These are phyloP conservation scores for Jimgerdemannia flammicorona DNA, from an alignment of 192 early-diverging fungal genomes.

Conservation along the genomic window DNA sequence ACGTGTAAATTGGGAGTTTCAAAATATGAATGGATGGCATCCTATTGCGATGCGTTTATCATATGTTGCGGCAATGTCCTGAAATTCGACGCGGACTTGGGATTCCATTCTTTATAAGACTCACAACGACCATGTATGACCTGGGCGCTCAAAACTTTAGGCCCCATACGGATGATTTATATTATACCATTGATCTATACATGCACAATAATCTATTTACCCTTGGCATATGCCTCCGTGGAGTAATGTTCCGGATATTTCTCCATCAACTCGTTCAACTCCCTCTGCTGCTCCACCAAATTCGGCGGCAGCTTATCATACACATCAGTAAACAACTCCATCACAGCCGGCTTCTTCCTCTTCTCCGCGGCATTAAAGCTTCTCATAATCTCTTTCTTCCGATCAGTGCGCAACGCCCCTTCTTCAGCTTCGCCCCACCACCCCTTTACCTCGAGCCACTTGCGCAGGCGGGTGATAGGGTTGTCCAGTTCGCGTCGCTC, in stretches of 20 bases:
- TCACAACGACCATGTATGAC: too few relatives aligned
- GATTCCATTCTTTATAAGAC: too few relatives aligned
- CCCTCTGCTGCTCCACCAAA: constrained; percentile 73
- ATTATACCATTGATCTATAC: neutral
- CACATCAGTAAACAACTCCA: constrained; percentile 89
- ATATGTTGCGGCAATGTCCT: too few relatives aligned
- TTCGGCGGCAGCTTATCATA: constrained; percentile 82
- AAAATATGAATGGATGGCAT: too few relatives aligned
- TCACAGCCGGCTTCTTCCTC: constrained; percentile 80
- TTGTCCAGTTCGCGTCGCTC: constrained; percentile 86
- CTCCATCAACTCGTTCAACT: constrained; percentile 71
- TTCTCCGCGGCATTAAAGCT: constrained; percentile 85
- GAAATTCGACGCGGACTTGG: too few relatives aligned
- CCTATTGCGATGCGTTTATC: too few relatives aligned
- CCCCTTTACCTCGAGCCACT: constrained; percentile 80
- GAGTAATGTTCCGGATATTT: constrained; percentile 85
- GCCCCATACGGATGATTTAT: too few relatives aligned
- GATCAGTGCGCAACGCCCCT: constrained; percentile 58
- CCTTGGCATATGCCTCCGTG: constrained; percentile 17
- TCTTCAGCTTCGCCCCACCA: constrained; percentile 81
- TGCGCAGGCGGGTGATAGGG: constrained; percentile 85
- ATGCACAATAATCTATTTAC: neutral
- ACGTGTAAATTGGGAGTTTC: too few relatives aligned
- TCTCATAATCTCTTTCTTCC: constrained; percentile 70
- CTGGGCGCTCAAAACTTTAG: too few relatives aligned